Conservation (phyloP, 2,329 filamentous ascomycete genomes). For the Amylocarpus encephaloides region DNA sequence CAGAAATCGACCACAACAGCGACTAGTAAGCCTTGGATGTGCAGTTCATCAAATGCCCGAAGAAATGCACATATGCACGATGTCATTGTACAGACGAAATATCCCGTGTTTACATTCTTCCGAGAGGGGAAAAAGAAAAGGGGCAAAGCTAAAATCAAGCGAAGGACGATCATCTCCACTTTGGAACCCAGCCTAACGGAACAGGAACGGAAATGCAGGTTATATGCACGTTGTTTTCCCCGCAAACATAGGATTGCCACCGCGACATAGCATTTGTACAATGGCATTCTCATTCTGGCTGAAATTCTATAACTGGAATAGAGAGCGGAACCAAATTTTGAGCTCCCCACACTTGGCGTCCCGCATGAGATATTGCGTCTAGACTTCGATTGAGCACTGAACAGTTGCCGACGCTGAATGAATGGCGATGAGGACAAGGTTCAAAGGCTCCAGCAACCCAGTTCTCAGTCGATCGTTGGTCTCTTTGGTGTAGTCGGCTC, state of each 20-base stretch:
- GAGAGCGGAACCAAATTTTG: no score
- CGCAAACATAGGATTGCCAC: neutral
- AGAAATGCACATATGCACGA: neutral
- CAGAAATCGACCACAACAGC: neutral
- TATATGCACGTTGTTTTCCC: neutral
- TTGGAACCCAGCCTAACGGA: neutral
- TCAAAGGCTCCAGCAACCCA: no score
- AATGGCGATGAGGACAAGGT: no score
- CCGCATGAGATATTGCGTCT: no score
- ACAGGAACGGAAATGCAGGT: slow-evolving; percentile 2
- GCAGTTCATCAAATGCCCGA: neutral
- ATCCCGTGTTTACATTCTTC: neutral
- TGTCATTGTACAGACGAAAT: neutral
- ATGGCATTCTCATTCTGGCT: neutral
- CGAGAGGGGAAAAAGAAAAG: neutral
- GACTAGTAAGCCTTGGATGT: neutral
- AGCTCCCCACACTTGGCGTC: no score
- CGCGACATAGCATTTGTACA: neutral
- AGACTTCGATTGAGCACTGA: no score
- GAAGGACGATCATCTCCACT: neutral
- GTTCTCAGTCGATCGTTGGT: no score
- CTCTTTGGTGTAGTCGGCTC: no score
- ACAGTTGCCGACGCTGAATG: no score
- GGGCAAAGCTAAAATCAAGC: neutral
- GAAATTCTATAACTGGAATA: neutral